phyloP scores from a whole-genome alignment of 805 yeast species.

The Cyberlindnera veronae region DNA sequence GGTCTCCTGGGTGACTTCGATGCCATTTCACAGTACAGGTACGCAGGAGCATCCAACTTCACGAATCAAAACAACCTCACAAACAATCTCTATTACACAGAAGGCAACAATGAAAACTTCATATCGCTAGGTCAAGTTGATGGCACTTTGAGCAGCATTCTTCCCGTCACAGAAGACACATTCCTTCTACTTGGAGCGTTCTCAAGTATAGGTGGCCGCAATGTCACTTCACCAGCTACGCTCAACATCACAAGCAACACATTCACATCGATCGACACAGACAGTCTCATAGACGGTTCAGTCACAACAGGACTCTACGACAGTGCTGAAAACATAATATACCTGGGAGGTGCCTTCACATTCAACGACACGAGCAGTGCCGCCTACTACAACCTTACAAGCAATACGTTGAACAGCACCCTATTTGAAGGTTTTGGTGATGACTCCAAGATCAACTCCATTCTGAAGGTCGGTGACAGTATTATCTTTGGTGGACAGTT shows the following conservation, averaged over 20 bases:
- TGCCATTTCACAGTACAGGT: conserved; percentile 33
- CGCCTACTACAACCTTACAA: conserved; percentile 55
- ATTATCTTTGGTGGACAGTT: conserved; percentile 82
- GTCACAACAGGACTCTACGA: conserved; percentile 49
- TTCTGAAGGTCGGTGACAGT: conserved; percentile 47
- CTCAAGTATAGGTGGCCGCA: conserved; percentile 18
- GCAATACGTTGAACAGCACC: conserved; percentile 40
- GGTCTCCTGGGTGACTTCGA: conserved; percentile 35
- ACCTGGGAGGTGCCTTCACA: conserved; percentile 77
- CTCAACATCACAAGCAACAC: conserved; percentile 31
- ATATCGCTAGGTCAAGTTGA: conserved; percentile 19
- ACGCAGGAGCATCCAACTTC: conserved; percentile 34
- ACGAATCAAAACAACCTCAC: conserved; percentile 21
- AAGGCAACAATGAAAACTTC: conserved; percentile 15
- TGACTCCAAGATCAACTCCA: conserved; percentile 57
- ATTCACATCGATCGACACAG: conserved; percentile 26
- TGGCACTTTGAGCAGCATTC: conserved; percentile 20
- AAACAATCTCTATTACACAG: conserved; percentile 21
- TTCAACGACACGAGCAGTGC: conserved; percentile 54
- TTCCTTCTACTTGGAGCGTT: conserved; percentile 32
- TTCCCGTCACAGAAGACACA: conserved; percentile 31
- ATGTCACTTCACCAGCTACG: conserved; percentile 31
- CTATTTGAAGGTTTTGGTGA: conserved; percentile 77
- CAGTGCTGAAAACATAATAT: conserved; percentile 44
- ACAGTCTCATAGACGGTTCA: conserved; percentile 30